Evolutionary conservation across 805 yeast genomes (phyloP), one percentile per base, ranked within the genome.

Genomic region (Candida peoriensis): DNA sequence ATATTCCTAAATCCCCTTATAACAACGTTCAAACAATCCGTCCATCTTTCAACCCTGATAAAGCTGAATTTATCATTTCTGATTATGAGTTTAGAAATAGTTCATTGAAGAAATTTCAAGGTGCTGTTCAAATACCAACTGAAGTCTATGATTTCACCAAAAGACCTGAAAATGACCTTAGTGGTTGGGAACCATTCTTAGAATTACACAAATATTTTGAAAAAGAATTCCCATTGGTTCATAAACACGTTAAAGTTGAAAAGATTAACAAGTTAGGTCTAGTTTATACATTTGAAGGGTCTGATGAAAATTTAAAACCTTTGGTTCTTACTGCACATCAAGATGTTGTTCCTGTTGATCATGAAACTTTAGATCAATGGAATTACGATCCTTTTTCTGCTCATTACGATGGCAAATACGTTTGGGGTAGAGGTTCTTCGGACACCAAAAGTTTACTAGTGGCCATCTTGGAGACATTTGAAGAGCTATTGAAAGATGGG

Each of bases 341-440:
- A 53, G 95, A 86, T 52, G 86, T 80, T 4, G 95, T 86, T 13
- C 95, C 95, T 1, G 82, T 82, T 5, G 81, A 76, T 50, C 50
- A 55, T n/a, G 73, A 67, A 15, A 76, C 87, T 2, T 55, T 66
- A 27, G 63, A 58, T 19, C 60, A 70, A 32, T 86, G 95, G 95
- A 63, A 60, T 1, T 66, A 72, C 48, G 78, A 77, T 6, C 94
- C 95, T 3, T 82, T 76, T 41, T 54, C 68, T 16, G 87, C 82
- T 10, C 63, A 69, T 47, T 82, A 63, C 48, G 94, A 85, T 47
- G 87, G 86, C 5, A 46, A 52, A 25, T 51, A 49, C 2, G 50
- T 86, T 5, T 81, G 75, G 70, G 95, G 94, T 4, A 68, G 95
- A 45, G 95, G 95, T 23, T 55, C 83, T 3, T 52, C 68, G 19